Evolutionary conservation across 306 rosid species (phyloP).

Genomic region (Begonia peltatifolia): DNA sequence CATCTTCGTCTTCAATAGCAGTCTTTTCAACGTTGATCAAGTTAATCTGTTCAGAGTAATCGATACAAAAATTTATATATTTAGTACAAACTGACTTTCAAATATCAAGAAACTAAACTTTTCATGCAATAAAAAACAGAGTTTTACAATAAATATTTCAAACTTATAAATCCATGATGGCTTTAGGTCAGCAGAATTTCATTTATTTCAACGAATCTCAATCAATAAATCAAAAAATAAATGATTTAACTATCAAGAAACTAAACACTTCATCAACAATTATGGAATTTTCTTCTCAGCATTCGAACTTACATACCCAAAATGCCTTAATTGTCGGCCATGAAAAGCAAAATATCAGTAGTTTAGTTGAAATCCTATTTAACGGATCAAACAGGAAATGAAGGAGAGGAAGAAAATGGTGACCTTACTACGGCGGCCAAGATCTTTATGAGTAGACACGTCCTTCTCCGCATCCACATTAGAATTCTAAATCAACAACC

Average conservation of each 20-base stretch:
- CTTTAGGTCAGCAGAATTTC: not conserved
- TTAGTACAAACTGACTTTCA: not conserved
- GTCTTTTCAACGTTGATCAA: constrained; percentile 25
- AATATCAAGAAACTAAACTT: not conserved
- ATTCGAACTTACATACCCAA: not conserved
- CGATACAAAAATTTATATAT: too few relatives aligned
- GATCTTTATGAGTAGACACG: constrained; percentile 38
- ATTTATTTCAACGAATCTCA: too few relatives aligned
- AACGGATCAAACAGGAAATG: too few relatives aligned
- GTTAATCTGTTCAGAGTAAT: constrained; percentile 26
- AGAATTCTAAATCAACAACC: constrained; percentile 32
- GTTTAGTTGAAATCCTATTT: too few relatives aligned
- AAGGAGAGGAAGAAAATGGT: not conserved
- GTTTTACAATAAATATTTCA: not conserved
- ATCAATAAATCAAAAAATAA: not conserved
- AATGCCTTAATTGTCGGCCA: not conserved
- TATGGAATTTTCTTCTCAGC: not conserved
- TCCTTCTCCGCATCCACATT: constrained; percentile 22
- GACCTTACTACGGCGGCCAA: constrained; percentile 86
- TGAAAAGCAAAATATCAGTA: not conserved
- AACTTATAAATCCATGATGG: not conserved
- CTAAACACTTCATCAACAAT: too few relatives aligned
- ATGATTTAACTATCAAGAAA: not conserved
- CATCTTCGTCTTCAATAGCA: constrained; percentile 18
- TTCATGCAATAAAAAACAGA: not conserved